Conservation (phyloP, 2,329 filamentous ascomycete species). For the Botrytis medusae region DNA sequence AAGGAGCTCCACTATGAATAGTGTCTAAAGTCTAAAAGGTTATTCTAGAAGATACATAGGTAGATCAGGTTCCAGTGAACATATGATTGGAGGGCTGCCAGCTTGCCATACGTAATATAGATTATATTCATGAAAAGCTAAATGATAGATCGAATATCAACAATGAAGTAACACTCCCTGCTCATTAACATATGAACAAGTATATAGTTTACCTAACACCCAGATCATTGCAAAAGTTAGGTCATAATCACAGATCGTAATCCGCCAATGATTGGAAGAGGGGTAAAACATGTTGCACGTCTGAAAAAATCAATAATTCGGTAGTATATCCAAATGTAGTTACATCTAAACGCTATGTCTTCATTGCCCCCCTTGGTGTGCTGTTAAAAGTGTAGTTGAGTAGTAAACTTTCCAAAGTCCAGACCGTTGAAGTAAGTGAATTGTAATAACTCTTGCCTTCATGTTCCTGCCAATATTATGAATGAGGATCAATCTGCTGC, state of each 20-base stretch:
- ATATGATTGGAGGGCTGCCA: not conserved
- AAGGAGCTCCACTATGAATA: not conserved
- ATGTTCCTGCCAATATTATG: not conserved
- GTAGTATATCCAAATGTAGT: not conserved
- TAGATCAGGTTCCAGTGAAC: not conserved
- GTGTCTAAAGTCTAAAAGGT: too few species aligned
- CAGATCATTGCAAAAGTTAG: not conserved
- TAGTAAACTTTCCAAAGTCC: not conserved
- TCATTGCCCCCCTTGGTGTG: not conserved
- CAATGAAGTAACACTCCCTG: not conserved
- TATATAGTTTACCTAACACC: not conserved
- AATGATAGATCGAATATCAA: not conserved
- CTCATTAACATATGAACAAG: not conserved
- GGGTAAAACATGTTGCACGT: not conserved
- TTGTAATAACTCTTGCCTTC: not conserved
- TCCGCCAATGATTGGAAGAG: not conserved
- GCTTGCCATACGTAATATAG: not conserved
- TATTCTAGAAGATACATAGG: not conserved
- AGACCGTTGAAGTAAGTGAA: not conserved
- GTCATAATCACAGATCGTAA: accelerated
- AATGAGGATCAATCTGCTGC: not conserved
- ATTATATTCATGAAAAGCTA: not conserved
- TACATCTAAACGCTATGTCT: not conserved
- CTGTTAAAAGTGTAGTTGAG: not conserved
- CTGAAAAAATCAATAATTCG: not conserved